Evolutionary conservation across 2,329 filamentous ascomycete genomes (phyloP), one percentile per base, ranked within the genome.

Genomic region (Alternaria sp.): DNA sequence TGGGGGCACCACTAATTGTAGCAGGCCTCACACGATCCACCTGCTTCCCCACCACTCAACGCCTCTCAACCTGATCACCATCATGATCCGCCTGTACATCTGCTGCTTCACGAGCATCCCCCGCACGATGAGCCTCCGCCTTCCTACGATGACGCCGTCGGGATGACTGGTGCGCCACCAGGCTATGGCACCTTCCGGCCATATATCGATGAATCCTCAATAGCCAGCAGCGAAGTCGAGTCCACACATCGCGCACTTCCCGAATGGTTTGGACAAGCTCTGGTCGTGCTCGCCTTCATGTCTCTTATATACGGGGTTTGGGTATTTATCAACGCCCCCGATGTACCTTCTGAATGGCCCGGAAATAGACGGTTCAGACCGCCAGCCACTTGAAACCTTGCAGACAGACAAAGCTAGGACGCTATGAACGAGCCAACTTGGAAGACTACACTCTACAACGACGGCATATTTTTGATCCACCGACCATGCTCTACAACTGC

Each of bases 111-210:
- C 9, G 26, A 55, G 17, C 24, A 31, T 21, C 40, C 53, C 28
- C 63, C 55, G 11, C 67, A 71, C 37, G 65, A 71, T 28, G 69
- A 71, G 26, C 69, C 72, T 14, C 74, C 72, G 7, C 74, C 74
- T 4, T 76, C 73, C 2, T 77, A 77, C 48, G 66, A 75, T 21
- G 73, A 74, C 49, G 71, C 73, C 5, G 72, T 66, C 3, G 64
- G 65, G 2, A 68, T 68, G 14, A 53, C 62, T 2, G 54, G 55
- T 13, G 57, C 70, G 4, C 74, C 74, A 1, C 69, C 71, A 33
- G 61, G 69, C 46, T 76, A 77, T 39, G 73, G 73, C 50, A 68
- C 70, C 39, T 71, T 73, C 53, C 58, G 59, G 42, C 66, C 69
- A 2, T 74, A 70, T 49, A 60, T 62, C n/a, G 72, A 75, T 34